Conservation (phyloP, 73 alveolate species). For the Uronychia setigera region DNA sequence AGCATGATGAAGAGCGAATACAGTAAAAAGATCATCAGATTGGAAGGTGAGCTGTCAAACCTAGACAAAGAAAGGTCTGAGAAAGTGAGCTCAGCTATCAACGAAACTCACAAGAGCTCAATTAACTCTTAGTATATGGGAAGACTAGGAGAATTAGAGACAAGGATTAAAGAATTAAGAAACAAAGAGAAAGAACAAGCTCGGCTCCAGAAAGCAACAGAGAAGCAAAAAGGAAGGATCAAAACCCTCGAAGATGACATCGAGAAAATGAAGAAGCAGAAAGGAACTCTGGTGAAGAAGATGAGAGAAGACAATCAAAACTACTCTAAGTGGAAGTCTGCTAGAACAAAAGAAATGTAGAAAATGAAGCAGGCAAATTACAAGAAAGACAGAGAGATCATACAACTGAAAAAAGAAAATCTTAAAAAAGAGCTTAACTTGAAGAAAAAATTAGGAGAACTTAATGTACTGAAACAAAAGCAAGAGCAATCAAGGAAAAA, state of each 20-base stretch:
- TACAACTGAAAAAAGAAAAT: constrained; percentile 64
- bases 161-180: constrained; percentile 57
- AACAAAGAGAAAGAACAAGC: constrained; percentile 68
- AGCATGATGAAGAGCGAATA: constrained; percentile 67
- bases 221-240: constrained; percentile 56
- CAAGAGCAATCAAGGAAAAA: constrained; percentile 10
- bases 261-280: constrained; percentile 61
- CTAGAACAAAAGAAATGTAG: constrained; percentile 61
- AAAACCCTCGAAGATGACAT: constrained; percentile 67
- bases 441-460: constrained; percentile 66
- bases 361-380: constrained; percentile 49
- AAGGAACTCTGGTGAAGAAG: constrained; percentile 51
- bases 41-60: constrained; percentile 59
- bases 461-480: constrained; percentile 45
- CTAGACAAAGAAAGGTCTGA: constrained; percentile 64
- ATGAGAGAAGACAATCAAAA: constrained; percentile 74
- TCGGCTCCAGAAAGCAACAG: constrained; percentile 37
- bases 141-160: constrained; percentile 71
- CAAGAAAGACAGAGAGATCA: constrained; percentile 71
- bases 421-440: constrained; percentile 54
- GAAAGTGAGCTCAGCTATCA: constrained; percentile 57
- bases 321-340: constrained; percentile 67
- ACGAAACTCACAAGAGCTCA: constrained; percentile 39
- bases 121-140: constrained; percentile 57
- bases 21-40: constrained; percentile 53